Conservation (phyloP, 2,329 filamentous ascomycete genomes). For the Cladophialophora yegresii region DNA sequence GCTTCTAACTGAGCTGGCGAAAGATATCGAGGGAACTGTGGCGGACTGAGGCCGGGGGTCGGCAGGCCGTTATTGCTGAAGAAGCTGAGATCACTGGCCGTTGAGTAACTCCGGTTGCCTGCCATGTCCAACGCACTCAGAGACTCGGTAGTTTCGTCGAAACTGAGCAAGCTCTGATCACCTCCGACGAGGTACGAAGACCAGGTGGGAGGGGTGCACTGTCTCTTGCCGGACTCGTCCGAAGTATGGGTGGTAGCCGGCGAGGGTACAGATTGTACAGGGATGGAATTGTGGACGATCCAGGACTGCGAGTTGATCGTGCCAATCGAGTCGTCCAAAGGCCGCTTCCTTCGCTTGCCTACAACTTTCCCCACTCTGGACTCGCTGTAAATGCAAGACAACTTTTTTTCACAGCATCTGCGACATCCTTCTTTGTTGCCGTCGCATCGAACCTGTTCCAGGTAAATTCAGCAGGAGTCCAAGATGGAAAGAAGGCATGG, state of each 20-base stretch:
- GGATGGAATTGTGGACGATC: slow-evolving; percentile 22
- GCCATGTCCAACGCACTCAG: slow-evolving; percentile 31
- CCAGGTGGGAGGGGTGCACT: slow-evolving; percentile 27
- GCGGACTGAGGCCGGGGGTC: slow-evolving; percentile 34
- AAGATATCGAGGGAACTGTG: slow-evolving; percentile 31
- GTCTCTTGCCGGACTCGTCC: slow-evolving; percentile 24
- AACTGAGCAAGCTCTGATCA: slow-evolving; percentile 27
- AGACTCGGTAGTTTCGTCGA: slow-evolving; percentile 29
- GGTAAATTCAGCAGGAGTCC: slow-evolving; percentile 14
- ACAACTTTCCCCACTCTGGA: slow-evolving; percentile 37
- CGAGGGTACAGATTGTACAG: slow-evolving; percentile 33
- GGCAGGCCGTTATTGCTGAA: slow-evolving; percentile 32
- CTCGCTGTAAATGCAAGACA: slow-evolving; percentile 36
- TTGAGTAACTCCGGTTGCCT: slow-evolving; percentile 30
- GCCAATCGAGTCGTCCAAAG: slow-evolving; percentile 30
- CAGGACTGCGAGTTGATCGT: slow-evolving; percentile 29
- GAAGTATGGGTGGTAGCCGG: slow-evolving; percentile 32
- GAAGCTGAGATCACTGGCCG: slow-evolving; percentile 28
- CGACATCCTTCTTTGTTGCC: slow-evolving; percentile 36
- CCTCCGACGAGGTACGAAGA: slow-evolving; percentile 26
- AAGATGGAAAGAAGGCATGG: neutral
- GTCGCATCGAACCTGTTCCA: slow-evolving; percentile 36
- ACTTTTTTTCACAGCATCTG: slow-evolving; percentile 35
- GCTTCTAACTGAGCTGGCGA: slow-evolving; percentile 31
- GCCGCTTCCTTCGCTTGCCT: slow-evolving; percentile 37